A percentile compares a stretch with the other conserved stretches of the same genome.
phyloP scores from a whole-genome alignment of 1,284 basidiomycete genomes.

The Rhodotorula sp. region DNA sequence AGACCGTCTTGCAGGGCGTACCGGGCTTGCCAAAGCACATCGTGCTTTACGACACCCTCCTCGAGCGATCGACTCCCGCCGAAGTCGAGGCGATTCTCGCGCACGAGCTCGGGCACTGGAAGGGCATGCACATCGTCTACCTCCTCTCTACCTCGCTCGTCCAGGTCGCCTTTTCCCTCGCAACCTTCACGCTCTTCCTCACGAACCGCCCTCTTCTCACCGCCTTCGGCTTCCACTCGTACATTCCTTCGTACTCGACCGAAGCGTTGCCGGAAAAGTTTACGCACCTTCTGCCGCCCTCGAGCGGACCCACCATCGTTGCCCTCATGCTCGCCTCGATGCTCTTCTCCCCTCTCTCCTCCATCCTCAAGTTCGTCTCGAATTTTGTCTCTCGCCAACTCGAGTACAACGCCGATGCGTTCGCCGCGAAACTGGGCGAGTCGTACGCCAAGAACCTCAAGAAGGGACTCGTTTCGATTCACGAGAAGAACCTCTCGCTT shows the following conservation, averaged over 20 bases:
- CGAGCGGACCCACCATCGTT: slow-evolving; percentile 70
- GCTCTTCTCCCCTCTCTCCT: slow-evolving; percentile 78
- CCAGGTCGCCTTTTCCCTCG: slow-evolving; percentile 81
- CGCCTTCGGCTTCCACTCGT: slow-evolving; percentile 78
- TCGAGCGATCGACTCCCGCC: slow-evolving; percentile 80
- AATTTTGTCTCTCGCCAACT: slow-evolving; percentile 78
- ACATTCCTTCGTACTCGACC: not conserved
- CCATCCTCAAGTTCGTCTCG: slow-evolving; percentile 70
- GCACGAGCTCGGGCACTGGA: slow-evolving; percentile 97
- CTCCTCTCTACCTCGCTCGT: slow-evolving; percentile 80
- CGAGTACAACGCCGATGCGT: slow-evolving; percentile 86
- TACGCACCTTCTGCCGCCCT: slow-evolving; percentile 7
- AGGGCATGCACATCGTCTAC: slow-evolving; percentile 79
- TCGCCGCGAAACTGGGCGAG: slow-evolving; percentile 65
- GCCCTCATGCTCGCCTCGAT: slow-evolving; percentile 86
- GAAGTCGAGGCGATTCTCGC: slow-evolving; percentile 84
- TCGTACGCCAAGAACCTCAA: slow-evolving; percentile 68
- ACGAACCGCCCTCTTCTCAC: slow-evolving; percentile 76
- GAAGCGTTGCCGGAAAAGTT: slow-evolving; percentile 3
- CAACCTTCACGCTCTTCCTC: slow-evolving; percentile 87
- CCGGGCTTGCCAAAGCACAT: slow-evolving; percentile 53
- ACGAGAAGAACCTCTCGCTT: slow-evolving; percentile 72
- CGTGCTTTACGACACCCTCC: slow-evolving; percentile 94
- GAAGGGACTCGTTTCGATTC: slow-evolving; percentile 72
- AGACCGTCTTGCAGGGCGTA: slow-evolving; percentile 53